phyloP scores from a whole-genome alignment of 495 filamentous ascomycete genomes.

The Aspergillus avenaceus region DNA sequence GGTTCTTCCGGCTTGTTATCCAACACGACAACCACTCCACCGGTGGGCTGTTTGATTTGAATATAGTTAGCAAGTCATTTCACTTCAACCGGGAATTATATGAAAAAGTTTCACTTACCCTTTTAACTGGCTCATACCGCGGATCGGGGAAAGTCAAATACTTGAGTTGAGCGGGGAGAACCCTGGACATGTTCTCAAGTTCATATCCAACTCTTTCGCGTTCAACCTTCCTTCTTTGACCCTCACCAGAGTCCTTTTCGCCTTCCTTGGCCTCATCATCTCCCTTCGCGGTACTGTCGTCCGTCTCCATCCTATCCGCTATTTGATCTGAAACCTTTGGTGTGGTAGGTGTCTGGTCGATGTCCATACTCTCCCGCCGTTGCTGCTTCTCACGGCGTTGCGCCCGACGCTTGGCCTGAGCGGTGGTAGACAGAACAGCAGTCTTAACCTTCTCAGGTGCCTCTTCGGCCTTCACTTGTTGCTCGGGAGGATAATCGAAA shows the following conservation, averaged over 20 bases:
- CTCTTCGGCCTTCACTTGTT: constrained; percentile 90
- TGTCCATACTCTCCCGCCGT: constrained; percentile 78
- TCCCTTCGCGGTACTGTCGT: constrained; percentile 60
- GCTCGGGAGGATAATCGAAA: constrained; percentile 96
- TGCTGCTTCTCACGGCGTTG: constrained; percentile 69
- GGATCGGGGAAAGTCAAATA: constrained; percentile 85
- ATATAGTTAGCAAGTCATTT: constrained; percentile 38
- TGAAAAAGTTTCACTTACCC: constrained; percentile 53
- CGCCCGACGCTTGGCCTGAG: constrained; percentile 91
- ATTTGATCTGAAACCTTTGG: constrained; percentile 64
- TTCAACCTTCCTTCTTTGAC: constrained; percentile 77
- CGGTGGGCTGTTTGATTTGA: constrained; percentile 67
- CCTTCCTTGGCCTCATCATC: constrained; percentile 61
- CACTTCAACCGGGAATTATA: background rate
- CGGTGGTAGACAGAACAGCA: constrained; percentile 92
- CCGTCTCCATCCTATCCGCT: constrained; percentile 86
- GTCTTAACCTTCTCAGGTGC: constrained; percentile 93
- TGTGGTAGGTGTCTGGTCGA: constrained; percentile 72
- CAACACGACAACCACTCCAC: constrained; percentile 85
- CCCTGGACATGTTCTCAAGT: constrained; percentile 93
- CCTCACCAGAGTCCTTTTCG: constrained; percentile 56
- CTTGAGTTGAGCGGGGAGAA: constrained; percentile 89
- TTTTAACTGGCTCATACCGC: constrained; percentile 93
- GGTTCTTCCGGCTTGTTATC: constrained; percentile 78
- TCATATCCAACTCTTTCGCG: constrained; percentile 97